Evolutionary conservation across 208 protist species (phyloP).

Genomic region (Vickermania ingenoplastis): DNA sequence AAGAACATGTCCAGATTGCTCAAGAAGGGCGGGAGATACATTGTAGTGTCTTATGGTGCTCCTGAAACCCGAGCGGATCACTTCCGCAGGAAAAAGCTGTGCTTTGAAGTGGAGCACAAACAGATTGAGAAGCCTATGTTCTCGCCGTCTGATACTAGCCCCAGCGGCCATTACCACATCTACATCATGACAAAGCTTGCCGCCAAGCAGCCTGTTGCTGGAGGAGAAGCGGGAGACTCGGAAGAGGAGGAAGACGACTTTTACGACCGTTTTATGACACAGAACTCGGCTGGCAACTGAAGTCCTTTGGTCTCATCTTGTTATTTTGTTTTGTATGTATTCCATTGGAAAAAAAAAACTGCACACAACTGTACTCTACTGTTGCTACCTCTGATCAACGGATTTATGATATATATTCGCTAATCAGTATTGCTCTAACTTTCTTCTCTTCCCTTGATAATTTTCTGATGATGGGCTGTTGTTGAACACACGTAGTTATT

Average conservation of each 20-base stretch:
- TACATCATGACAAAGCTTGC: slow-evolving; percentile 85
- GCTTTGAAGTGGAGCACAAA: slow-evolving; percentile 83
- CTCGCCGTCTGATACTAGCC: slow-evolving; percentile 51
- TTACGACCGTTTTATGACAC: slow-evolving; percentile 89
- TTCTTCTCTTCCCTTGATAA: neutral
- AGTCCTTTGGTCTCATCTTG: neutral
- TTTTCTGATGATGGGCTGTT: neutral
- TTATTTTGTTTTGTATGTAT: neutral
- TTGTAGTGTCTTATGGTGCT: slow-evolving; percentile 82
- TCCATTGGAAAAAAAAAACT: neutral
- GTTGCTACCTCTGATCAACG: neutral
- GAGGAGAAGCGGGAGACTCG: slow-evolving; percentile 36
- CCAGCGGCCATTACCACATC: slow-evolving; percentile 82
- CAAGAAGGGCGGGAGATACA: slow-evolving; percentile 80
- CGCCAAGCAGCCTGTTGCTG: slow-evolving; percentile 29
- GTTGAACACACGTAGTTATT: neutral
- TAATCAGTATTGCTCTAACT: slow-evolving; percentile 1
- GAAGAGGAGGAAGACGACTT: slow-evolving; percentile 88
- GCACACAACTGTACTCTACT: neutral
- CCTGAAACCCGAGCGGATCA: slow-evolving; percentile 87
- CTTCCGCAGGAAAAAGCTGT: slow-evolving; percentile 76
- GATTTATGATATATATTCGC: slow-evolving; percentile 2
- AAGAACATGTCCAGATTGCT: slow-evolving; percentile 82
- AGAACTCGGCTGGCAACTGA: slow-evolving; percentile 32
- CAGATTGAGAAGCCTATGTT: slow-evolving; percentile 85